Percentiles rank a stretch among this genome's conserved stretches.
Evolutionary conservation across 2,329 filamentous ascomycete species (phyloP).

Genomic region (Claviceps sorghi): DNA sequence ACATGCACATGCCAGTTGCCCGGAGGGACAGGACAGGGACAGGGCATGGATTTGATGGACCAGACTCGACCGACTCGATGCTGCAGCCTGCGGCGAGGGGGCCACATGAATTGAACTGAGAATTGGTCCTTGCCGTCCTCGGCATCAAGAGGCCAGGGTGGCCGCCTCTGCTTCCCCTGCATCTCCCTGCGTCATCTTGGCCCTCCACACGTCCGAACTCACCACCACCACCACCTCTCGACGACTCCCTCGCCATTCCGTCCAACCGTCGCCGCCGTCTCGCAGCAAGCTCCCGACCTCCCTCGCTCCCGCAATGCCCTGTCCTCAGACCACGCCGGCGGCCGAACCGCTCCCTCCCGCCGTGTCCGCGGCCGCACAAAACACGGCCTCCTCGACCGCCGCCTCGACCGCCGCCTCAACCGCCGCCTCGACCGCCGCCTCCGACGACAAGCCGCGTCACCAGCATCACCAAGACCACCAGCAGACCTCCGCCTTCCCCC

Average conservation of each 20-base stretch:
- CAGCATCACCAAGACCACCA: not conserved
- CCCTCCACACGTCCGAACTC: too few species aligned
- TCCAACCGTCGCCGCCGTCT: not conserved
- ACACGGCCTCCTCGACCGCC: not conserved
- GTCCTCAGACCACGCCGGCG: not conserved
- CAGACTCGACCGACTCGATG: too few species aligned
- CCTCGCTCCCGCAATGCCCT: not conserved
- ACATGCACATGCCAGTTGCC: too few species aligned
- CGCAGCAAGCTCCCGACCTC: not conserved
- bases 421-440: not conserved
- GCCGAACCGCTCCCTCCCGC: slow-evolving; percentile 5
- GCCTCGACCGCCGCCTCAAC: not conserved
- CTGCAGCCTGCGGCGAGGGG: too few species aligned
- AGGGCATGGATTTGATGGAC: too few species aligned
- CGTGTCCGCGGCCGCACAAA: slow-evolving; percentile 14
- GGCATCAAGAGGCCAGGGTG: not conserved
- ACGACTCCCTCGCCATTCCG: too few species aligned
- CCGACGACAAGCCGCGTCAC: not conserved
- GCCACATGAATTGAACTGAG: too few species aligned
- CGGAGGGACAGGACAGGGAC: too few species aligned
- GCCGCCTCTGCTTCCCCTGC: too few species aligned
- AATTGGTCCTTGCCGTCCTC: too few species aligned
- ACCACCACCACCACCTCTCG: too few species aligned
- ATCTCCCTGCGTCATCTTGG: too few species aligned
- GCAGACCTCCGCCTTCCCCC: slow-evolving; percentile 18